These are phyloP conservation scores for Angophora floribunda DNA, from an alignment of 345 rosid genomes.

Conservation along the genomic window DNA sequence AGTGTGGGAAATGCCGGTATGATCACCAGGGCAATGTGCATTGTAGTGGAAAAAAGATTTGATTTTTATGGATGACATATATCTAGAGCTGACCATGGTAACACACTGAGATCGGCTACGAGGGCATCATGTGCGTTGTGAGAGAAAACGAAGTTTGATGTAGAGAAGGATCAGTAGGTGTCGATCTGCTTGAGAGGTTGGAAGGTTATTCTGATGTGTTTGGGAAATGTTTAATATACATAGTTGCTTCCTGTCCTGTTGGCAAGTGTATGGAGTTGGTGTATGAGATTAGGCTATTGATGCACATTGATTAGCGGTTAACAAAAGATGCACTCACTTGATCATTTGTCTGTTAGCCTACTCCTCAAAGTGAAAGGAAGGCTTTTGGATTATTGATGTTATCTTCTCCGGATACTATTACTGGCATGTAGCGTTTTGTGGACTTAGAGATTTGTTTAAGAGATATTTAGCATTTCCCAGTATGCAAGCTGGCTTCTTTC, in stretches of 20 bases:
- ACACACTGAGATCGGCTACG: not conserved
- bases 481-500: not conserved
- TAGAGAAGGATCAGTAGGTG: not conserved
- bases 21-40: not conserved
- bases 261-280: not conserved
- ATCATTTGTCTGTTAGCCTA: not conserved
- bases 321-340: not conserved
- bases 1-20: not conserved
- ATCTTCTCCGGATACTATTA: not conserved
- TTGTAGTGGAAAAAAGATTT: not conserved
- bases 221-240: not conserved
- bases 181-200: not conserved
- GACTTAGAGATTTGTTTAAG: not conserved
- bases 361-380: not conserved
- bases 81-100: not conserved
- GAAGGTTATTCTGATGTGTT: not conserved
- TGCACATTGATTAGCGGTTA: not conserved
- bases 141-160: not conserved
- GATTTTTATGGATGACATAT: not conserved
- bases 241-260: not conserved
- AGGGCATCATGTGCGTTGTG: not conserved
- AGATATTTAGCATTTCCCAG: not conserved
- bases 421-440: not conserved
- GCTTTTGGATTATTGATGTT: not conserved
- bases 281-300: not conserved